A percentile compares a stretch with the other conserved stretches of the same genome.
These are phyloP conservation scores for Stentor coeruleus DNA, from an alignment of 73 alveolate species.

Conservation along the genomic window DNA sequence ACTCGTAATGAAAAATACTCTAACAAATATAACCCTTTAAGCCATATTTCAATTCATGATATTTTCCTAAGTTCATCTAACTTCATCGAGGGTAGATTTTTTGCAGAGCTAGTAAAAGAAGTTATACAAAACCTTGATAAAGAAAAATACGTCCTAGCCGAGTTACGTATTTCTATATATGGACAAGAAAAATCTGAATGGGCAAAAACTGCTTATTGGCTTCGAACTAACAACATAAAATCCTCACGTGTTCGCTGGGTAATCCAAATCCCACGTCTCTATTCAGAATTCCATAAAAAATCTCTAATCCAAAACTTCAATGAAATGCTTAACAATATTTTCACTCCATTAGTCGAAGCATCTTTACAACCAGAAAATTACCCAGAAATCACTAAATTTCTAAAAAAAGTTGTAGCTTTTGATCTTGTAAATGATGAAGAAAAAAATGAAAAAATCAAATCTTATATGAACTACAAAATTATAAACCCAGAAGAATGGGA, in stretches of 20 bases:
- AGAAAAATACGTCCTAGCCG: slow-evolving; percentile 38
- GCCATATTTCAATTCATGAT: slow-evolving; percentile 56
- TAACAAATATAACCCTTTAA: slow-evolving; percentile 69
- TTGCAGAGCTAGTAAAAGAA: slow-evolving; percentile 47
- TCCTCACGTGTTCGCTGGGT: slow-evolving; percentile 60
- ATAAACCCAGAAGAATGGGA: slow-evolving; percentile 33
- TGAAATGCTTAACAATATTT: slow-evolving; percentile 63
- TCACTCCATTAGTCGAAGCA: slow-evolving; percentile 27
- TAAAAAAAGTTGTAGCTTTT: slow-evolving; percentile 41
- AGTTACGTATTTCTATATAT: slow-evolving; percentile 67
- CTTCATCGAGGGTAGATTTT: slow-evolving; percentile 59
- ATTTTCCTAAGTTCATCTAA: slow-evolving; percentile 63
- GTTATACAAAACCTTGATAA: slow-evolving; percentile 46
- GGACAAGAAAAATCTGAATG: slow-evolving; percentile 63
- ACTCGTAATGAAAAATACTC: slow-evolving; percentile 61
- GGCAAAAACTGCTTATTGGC: slow-evolving; percentile 66
- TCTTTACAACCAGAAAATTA: slow-evolving; percentile 19
- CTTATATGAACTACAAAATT: neutral
- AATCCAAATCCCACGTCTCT: slow-evolving; percentile 68
- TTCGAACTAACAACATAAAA: slow-evolving; percentile 36
- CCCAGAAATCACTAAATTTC: neutral
- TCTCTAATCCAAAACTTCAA: slow-evolving; percentile 52
- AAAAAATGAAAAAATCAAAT: slow-evolving; percentile 3
- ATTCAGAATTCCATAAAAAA: slow-evolving; percentile 46
- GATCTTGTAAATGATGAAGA: slow-evolving; percentile 76